Conservation (phyloP, 176 grass and related monocot species). For the Zea luxurians region DNA sequence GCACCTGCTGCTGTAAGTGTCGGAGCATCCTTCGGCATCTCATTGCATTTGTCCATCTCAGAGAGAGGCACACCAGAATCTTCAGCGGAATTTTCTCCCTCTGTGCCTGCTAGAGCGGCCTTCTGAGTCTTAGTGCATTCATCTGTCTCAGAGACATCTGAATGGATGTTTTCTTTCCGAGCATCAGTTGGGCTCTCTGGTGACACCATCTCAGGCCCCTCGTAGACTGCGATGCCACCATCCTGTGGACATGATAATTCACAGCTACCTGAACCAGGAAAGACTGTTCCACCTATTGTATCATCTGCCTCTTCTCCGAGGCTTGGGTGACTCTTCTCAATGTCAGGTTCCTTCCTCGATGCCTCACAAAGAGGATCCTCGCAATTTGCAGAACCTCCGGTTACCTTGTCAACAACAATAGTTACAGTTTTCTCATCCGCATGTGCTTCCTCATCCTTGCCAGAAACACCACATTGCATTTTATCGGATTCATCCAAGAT, state of each 20-base stretch:
- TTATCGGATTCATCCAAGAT: neutral
- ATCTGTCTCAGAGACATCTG: neutral
- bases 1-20: neutral
- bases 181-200: neutral
- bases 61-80: neutral
- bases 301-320: too few species aligned
- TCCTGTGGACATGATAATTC: slow-evolving; percentile 1
- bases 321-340: neutral
- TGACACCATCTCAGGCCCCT: slow-evolving; percentile 2
- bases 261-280: slow-evolving; percentile 2
- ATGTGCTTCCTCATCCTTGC: neutral
- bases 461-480: neutral
- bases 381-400: neutral
- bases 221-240: neutral
- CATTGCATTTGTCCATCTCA: neutral
- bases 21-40: neutral
- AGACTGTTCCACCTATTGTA: neutral
- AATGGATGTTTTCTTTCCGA: neutral
- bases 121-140: neutral
- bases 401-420: neutral
- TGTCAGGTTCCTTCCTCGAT: neutral
- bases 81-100: neutral
- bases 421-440: neutral
- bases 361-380: neutral
- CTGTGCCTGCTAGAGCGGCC: neutral